A percentile compares a stretch with the other conserved stretches of the same genome.
phyloP scores from a whole-genome alignment of 148 eudicot genomes.

The Nyssa sinensis region DNA sequence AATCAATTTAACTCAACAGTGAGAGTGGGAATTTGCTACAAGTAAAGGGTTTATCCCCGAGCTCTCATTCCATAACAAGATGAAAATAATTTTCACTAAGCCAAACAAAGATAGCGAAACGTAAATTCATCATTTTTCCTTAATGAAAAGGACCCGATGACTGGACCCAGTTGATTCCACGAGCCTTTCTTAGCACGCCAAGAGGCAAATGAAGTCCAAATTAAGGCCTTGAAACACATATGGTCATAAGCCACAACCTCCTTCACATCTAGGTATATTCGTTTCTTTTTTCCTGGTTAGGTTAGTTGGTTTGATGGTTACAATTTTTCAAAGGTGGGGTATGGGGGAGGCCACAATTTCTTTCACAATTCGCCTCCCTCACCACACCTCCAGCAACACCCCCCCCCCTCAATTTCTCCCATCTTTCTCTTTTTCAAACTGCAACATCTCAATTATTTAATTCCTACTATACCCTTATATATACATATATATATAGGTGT shows the following conservation, averaged over 20 bases:
- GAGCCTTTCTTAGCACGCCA: conserved; percentile 3
- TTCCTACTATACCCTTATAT: too few relatives aligned
- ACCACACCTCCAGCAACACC: neutral
- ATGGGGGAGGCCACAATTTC: neutral
- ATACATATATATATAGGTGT: too few relatives aligned
- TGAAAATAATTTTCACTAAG: too few relatives aligned
- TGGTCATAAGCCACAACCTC: neutral
- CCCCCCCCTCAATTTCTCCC: neutral
- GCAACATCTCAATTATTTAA: too few relatives aligned
- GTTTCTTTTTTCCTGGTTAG: neutral
- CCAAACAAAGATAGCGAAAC: too few relatives aligned
- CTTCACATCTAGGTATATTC: neutral
- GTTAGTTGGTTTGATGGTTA: conserved; percentile 7
- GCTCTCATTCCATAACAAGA: too few relatives aligned
- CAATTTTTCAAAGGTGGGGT: neutral
- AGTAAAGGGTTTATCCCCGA: too few relatives aligned
- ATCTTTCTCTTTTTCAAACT: neutral
- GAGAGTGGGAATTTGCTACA: too few relatives aligned
- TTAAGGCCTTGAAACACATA: neutral
- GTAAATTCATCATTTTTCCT: too few relatives aligned
- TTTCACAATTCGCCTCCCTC: neutral
- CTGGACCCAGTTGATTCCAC: neutral
- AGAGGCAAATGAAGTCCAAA: neutral
- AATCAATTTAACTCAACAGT: too few relatives aligned
- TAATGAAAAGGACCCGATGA: too few relatives aligned